Conservation (phyloP, 768 basidiomycete species). For the Cyclocybe cylindracea region DNA sequence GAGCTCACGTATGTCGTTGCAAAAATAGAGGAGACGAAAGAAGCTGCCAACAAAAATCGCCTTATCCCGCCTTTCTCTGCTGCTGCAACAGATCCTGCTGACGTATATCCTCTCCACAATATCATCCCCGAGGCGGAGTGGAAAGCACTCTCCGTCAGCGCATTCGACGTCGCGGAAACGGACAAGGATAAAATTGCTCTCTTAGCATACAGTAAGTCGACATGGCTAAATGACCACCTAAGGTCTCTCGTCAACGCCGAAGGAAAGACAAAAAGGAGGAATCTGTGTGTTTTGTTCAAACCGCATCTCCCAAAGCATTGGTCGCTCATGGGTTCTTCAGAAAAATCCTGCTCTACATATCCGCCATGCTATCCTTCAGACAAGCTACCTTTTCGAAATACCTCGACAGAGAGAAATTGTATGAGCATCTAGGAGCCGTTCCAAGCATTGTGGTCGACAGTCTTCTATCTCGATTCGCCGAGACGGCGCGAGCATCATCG, state of each 20-base stretch:
- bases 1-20: conserved; percentile 4
- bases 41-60: conserved; percentile 59
- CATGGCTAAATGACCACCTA: conserved; percentile 75
- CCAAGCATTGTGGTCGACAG: conserved; percentile 72
- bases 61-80: conserved; percentile 77
- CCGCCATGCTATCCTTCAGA: conserved; percentile 77
- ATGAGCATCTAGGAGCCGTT: conserved; percentile 57
- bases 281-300: conserved; percentile 48
- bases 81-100: conserved; percentile 66
- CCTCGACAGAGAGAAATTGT: conserved; percentile 51
- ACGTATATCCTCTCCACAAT: conserved; percentile 71
- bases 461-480: conserved; percentile 78
- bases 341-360: conserved; percentile 78
- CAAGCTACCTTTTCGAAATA: conserved; percentile 37
- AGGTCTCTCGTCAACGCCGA: conserved; percentile 42
- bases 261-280: conserved; percentile 57
- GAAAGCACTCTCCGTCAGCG: conserved; percentile 60
- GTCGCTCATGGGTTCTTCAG: conserved; percentile 34
- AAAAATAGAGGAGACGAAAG: conserved; percentile 64
- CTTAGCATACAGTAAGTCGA: conserved; percentile 62
- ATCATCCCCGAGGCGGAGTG: conserved; percentile 84
- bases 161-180: conserved; percentile 53
- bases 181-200: conserved; percentile 51
- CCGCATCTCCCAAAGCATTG: neutral
- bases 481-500: conserved; percentile 65